Evolutionary conservation across 805 yeast species (phyloP).

Genomic region (Zygoascus bituminiphila): DNA sequence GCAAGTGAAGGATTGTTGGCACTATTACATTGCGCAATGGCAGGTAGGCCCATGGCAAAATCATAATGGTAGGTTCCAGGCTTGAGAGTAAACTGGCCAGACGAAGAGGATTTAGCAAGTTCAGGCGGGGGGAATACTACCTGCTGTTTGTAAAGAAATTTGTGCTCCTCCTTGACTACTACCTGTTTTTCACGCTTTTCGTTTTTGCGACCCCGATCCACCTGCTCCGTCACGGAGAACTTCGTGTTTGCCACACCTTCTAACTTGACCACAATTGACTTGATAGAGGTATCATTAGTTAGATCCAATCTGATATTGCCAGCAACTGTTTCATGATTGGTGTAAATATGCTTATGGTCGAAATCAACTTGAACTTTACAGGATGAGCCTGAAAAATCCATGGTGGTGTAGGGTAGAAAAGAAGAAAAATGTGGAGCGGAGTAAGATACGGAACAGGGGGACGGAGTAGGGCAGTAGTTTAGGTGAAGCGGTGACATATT

Average conservation of each 20-base stretch:
- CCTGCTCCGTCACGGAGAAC: conserved; percentile 18
- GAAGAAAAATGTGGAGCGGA: neutral
- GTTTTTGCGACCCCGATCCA: conserved; percentile 10
- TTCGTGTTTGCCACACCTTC: conserved; percentile 25
- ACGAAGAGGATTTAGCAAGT: conserved; percentile 11
- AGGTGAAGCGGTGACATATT: too few species aligned
- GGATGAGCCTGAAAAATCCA: neutral
- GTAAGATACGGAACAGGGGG: neutral
- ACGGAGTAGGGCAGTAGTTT: too few species aligned
- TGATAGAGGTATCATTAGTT: conserved; percentile 21
- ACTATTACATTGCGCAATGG: conserved; percentile 12
- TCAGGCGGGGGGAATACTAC: conserved; percentile 32
- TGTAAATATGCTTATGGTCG: conserved; percentile 6
- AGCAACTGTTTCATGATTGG: conserved; percentile 20
- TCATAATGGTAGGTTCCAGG: conserved; percentile 30
- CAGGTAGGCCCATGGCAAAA: conserved; percentile 29
- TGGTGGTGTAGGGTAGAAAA: neutral
- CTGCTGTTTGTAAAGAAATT: conserved; percentile 23
- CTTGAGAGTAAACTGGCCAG: conserved; percentile 26
- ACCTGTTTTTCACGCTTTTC: conserved; percentile 18
- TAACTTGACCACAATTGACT: conserved; percentile 23
- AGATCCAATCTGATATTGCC: conserved; percentile 22
- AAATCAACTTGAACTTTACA: neutral
- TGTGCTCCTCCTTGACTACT: conserved; percentile 18
- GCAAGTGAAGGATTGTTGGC: neutral